Conservation (phyloP, 1,284 basidiomycete genomes). For the Thelephora terrestris region DNA sequence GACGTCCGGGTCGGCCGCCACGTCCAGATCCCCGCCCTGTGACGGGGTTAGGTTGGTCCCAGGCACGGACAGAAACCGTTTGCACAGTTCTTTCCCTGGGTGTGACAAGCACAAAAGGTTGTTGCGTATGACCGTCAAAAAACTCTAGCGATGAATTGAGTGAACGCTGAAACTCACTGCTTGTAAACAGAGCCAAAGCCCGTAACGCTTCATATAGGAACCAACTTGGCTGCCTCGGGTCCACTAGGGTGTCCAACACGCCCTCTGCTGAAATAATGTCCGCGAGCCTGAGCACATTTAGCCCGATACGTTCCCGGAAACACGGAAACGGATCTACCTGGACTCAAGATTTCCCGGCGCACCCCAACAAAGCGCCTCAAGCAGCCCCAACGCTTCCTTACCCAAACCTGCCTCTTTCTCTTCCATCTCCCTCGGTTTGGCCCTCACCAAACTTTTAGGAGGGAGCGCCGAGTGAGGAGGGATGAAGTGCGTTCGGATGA, state of each 20-base stretch:
- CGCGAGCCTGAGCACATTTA: constrained; percentile 26
- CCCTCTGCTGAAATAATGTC: constrained; percentile 28
- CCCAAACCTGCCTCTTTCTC: constrained; percentile 25
- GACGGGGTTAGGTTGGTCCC: constrained; percentile 2
- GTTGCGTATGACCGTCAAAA: neutral
- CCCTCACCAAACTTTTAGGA: neutral
- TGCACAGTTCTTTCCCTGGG: constrained; percentile 30
- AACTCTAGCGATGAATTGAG: neutral
- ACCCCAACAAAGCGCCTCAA: constrained; percentile 45
- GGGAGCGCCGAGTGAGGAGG: constrained; percentile 14
- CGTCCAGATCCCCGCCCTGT: no score
- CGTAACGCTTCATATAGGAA: constrained; percentile 36
- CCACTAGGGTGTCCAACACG: constrained; percentile 38
- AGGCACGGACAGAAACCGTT: constrained; percentile 26
- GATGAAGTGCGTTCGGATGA: constrained; percentile 31
- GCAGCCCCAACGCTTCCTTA: constrained; percentile 33
- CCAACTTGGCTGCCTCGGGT: constrained; percentile 37
- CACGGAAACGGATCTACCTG: constrained; percentile 25
- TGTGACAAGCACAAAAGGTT: neutral
- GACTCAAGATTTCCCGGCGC: constrained; percentile 31
- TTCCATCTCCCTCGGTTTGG: constrained; percentile 8
- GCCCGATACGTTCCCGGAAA: constrained; percentile 1
- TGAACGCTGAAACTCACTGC: constrained; percentile 31
- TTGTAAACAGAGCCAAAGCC: constrained; percentile 44
- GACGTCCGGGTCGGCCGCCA: constrained; percentile 2